Percentiles rank a stretch among this genome's conserved stretches.
Conservation (phyloP, 108 stramenopile species). For the Nitzschia sp. region DNA sequence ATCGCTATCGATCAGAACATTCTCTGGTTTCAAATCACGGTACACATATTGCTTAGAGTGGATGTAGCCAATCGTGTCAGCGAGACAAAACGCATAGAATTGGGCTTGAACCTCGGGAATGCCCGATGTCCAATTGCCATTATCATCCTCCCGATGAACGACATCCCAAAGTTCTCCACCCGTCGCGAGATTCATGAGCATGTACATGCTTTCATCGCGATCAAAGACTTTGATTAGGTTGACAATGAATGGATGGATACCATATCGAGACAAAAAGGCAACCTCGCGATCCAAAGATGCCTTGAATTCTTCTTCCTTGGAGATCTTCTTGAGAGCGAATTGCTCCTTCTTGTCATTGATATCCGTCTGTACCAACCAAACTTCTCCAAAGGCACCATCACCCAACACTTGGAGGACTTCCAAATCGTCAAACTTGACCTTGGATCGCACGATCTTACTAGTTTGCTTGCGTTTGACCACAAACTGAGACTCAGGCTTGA, state of each 20-base stretch:
- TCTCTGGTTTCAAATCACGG: slow-evolving; percentile 90
- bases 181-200: slow-evolving; percentile 78
- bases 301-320: slow-evolving; percentile 79
- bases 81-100: slow-evolving; percentile 70
- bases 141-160: slow-evolving; percentile 58
- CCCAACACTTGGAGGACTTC: slow-evolving; percentile 65
- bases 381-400: slow-evolving; percentile 90
- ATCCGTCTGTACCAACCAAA: slow-evolving; percentile 68
- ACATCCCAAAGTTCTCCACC: slow-evolving; percentile 80
- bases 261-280: slow-evolving; percentile 39
- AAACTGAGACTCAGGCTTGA: slow-evolving; percentile 14
- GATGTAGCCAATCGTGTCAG: slow-evolving; percentile 85
- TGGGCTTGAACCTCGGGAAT: slow-evolving; percentile 46
- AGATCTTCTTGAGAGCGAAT: slow-evolving; percentile 84
- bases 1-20: slow-evolving; percentile 57
- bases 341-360: slow-evolving; percentile 28
- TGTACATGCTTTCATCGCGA: slow-evolving; percentile 61
- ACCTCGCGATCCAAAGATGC: slow-evolving; percentile 72
- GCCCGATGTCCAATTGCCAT: slow-evolving; percentile 46
- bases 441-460: slow-evolving; percentile 4
- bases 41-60: slow-evolving; percentile 84
- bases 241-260: slow-evolving; percentile 70
- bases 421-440: slow-evolving; percentile 40
- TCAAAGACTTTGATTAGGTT: slow-evolving; percentile 62
- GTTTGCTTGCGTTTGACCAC: slow-evolving; percentile 19